Percentiles rank a stretch among this genome's conserved stretches.
phyloP scores from a whole-genome alignment of 768 basidiomycete genomes.

The Artomyces pyxidatus region DNA sequence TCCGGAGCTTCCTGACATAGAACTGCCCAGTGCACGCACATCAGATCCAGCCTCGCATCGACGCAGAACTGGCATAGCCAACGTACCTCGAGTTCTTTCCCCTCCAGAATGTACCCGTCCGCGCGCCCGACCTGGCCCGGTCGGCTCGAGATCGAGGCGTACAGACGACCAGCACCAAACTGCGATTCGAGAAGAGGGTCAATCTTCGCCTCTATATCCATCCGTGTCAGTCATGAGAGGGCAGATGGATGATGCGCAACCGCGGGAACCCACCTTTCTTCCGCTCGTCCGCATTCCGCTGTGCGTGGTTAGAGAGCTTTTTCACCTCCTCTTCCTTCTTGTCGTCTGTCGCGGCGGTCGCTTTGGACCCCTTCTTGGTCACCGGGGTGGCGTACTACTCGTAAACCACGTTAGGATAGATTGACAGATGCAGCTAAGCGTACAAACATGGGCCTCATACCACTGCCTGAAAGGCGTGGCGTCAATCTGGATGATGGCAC shows the following conservation, averaged over 20 bases:
- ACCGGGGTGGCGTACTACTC: slow-evolving; percentile 89
- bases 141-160: slow-evolving; percentile 87
- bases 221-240: slow-evolving; percentile 6
- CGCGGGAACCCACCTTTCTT: slow-evolving; percentile 66
- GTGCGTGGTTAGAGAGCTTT: slow-evolving; percentile 87
- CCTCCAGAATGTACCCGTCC: slow-evolving; percentile 97
- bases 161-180: slow-evolving; percentile 91
- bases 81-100: slow-evolving; percentile 92
- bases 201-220: slow-evolving; percentile 69
- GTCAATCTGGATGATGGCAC: slow-evolving; percentile 94
- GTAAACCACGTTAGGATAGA: slow-evolving; percentile 5
- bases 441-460: slow-evolving; percentile 95
- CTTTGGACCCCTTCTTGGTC: slow-evolving; percentile 78
- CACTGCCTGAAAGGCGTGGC: slow-evolving; percentile 99
- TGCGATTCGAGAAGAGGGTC: slow-evolving; percentile 85
- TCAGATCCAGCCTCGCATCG: background rate
- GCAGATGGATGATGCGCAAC: no score
- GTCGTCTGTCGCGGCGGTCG: slow-evolving; percentile 37
- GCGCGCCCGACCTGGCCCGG: slow-evolving; percentile 95
- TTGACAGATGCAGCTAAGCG: background rate
- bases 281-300: slow-evolving; percentile 79
- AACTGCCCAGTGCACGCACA: slow-evolving; percentile 44
- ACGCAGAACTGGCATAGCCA: background rate
- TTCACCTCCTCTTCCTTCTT: slow-evolving; percentile 51
- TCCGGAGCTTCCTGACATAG: slow-evolving; percentile 89